Conservation (phyloP, 2,329 filamentous ascomycete genomes). For the Talaromyces sp. region DNA sequence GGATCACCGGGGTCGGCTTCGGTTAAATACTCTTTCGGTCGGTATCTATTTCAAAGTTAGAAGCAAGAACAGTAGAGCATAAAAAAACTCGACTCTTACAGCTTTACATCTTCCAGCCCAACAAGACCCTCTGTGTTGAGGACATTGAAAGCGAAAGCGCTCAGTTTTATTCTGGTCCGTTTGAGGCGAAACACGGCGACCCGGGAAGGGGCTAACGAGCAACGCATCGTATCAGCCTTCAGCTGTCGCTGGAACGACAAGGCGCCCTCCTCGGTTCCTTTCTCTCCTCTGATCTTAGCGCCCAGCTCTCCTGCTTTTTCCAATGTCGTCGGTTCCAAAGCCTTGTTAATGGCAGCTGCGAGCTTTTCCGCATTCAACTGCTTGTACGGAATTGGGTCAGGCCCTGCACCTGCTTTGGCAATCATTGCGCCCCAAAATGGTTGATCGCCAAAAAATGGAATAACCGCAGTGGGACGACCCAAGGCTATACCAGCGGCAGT, state of each 20-base stretch:
- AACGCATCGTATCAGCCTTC: slow-evolving; percentile 61
- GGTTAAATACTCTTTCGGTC: slow-evolving; percentile 65
- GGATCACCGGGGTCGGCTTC: slow-evolving; percentile 76
- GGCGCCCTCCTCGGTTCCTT: slow-evolving; percentile 57
- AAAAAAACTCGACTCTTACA: slow-evolving; percentile 46
- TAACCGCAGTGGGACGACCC: slow-evolving; percentile 73
- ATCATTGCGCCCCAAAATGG: slow-evolving; percentile 80
- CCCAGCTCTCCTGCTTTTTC: slow-evolving; percentile 56
- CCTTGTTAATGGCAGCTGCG: slow-evolving; percentile 58
- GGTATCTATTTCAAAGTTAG: slow-evolving; percentile 34
- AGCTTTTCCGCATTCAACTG: slow-evolving; percentile 62
- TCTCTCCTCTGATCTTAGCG: slow-evolving; percentile 47
- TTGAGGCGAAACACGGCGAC: slow-evolving; percentile 72
- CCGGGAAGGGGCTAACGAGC: slow-evolving; percentile 61
- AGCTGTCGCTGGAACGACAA: slow-evolving; percentile 67
- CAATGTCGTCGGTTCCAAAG: slow-evolving; percentile 56
- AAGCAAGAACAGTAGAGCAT: not conserved
- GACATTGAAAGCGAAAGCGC: slow-evolving; percentile 54
- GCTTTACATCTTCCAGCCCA: slow-evolving; percentile 62
- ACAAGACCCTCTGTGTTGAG: slow-evolving; percentile 5
- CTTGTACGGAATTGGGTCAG: slow-evolving; percentile 64
- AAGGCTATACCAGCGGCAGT: slow-evolving; percentile 80
- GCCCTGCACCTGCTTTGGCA: slow-evolving; percentile 65
- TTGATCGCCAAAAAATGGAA: slow-evolving; percentile 84
- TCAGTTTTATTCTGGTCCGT: slow-evolving; percentile 62